Evolutionary conservation across 106 monocot genomes (phyloP).

Genomic region (Allium sativum): DNA sequence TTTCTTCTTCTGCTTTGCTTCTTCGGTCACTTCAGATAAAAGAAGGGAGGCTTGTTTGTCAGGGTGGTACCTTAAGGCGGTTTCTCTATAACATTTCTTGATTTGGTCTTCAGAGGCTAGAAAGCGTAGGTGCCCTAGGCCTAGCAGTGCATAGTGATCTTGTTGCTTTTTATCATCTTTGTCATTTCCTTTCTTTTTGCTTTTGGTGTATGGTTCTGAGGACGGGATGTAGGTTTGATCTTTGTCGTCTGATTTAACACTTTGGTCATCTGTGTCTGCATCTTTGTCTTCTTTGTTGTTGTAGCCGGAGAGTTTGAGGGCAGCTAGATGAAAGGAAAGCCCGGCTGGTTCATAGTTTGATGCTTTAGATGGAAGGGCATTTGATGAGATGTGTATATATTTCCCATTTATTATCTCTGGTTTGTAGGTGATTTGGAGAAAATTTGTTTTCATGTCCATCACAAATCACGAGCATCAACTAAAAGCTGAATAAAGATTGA

Average conservation of each 20-base stretch:
- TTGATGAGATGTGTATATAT: slow-evolving; percentile 49
- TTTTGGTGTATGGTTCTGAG: slow-evolving; percentile 54
- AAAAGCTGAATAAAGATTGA: too few relatives aligned
- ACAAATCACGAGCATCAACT: too few relatives aligned
- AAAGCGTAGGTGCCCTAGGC: slow-evolving; percentile 68
- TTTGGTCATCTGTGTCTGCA: slow-evolving; percentile 59
- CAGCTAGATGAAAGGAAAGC: slow-evolving; percentile 73
- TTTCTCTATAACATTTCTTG: slow-evolving; percentile 73
- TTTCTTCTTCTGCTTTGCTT: slow-evolving; percentile 45
- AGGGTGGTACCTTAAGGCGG: slow-evolving; percentile 85
- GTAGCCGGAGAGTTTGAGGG: slow-evolving; percentile 50
- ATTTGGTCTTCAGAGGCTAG: slow-evolving; percentile 92
- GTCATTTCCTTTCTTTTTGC: slow-evolving; percentile 53
- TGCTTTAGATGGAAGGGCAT: slow-evolving; percentile 63
- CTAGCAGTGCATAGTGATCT: slow-evolving; percentile 81
- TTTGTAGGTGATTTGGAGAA: slow-evolving; percentile 45
- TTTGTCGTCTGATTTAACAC: slow-evolving; percentile 56
- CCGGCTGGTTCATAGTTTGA: slow-evolving; percentile 73
- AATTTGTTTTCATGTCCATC: slow-evolving; percentile 22
- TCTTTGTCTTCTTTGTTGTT: slow-evolving; percentile 43
- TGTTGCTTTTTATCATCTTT: slow-evolving; percentile 40
- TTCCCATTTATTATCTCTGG: slow-evolving; percentile 56
- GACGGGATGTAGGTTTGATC: slow-evolving; percentile 38
- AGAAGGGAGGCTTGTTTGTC: slow-evolving; percentile 77
- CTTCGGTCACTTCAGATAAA: slow-evolving; percentile 65